These are phyloP conservation scores for Ramaria sp. DNA, from an alignment of 768 basidiomycete genomes.

Conservation along the genomic window DNA sequence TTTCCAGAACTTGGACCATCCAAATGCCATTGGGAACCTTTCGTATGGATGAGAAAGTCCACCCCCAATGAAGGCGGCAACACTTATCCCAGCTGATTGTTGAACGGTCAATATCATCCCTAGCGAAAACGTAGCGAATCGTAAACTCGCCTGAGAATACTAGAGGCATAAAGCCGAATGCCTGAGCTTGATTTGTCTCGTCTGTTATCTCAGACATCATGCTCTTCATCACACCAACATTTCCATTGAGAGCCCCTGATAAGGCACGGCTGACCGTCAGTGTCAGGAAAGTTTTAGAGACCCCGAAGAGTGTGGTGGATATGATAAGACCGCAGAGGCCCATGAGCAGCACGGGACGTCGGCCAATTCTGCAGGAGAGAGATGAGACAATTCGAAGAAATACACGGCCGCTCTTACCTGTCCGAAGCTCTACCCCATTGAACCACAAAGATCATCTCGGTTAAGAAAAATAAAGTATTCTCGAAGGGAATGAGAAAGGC, in stretches of 20 bases:
- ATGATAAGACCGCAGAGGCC: background rate
- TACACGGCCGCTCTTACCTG: too few species aligned
- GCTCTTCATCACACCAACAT: too few species aligned
- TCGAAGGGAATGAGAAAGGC: background rate
- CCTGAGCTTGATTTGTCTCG: constrained; percentile 2
- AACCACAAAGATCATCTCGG: too few species aligned
- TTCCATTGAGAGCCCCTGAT: too few species aligned
- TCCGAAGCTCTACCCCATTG: too few species aligned
- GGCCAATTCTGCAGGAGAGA: too few species aligned
- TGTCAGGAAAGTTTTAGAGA: too few species aligned
- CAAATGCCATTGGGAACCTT: background rate
- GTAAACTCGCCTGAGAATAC: background rate
- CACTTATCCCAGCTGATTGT: background rate
- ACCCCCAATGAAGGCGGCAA: constrained; percentile 15
- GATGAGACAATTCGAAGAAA: too few species aligned
- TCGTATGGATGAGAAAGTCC: background rate
- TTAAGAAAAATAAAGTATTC: too few species aligned
- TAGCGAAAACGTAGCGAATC: too few species aligned
- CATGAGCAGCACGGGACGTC: background rate
- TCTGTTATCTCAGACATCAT: background rate
- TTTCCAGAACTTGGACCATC: background rate
- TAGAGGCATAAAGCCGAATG: background rate
- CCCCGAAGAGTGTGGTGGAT: too few species aligned
- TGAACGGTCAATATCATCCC: background rate
- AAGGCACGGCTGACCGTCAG: too few species aligned